Conservation (phyloP, 352 stramenopile species). For the Phytophthora hibernalis region DNA sequence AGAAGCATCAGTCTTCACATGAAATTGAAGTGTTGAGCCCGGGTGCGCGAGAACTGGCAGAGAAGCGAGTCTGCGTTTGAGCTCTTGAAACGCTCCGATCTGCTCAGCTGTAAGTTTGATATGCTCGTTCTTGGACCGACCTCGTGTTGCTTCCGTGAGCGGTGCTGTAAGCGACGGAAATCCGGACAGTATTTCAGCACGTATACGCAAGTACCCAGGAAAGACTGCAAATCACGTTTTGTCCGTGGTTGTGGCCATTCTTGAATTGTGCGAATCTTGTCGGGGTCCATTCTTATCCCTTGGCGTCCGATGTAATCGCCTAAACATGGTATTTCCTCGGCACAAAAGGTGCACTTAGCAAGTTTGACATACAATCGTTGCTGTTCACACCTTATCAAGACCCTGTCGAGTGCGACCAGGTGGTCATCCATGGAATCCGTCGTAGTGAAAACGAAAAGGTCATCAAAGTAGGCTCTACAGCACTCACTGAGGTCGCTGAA, state of each 20-base stretch:
- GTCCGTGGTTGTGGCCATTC: not conserved
- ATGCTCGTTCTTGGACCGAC: not conserved
- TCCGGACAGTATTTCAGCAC: not conserved
- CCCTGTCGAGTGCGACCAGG: not conserved
- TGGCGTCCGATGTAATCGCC: not conserved
- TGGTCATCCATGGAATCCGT: not conserved
- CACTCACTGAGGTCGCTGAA: not conserved
- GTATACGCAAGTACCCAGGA: not conserved
- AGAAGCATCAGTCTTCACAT: not conserved
- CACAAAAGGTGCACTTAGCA: constrained; percentile 19
- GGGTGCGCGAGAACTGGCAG: not conserved
- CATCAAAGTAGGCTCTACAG: constrained; percentile 13
- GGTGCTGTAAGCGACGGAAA: not conserved
- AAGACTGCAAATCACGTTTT: not conserved
- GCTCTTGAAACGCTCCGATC: not conserved
- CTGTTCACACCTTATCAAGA: not conserved
- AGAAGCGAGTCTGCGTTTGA: not conserved
- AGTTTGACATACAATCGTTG: constrained; percentile 18
- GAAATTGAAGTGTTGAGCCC: not conserved
- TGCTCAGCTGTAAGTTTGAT: not conserved
- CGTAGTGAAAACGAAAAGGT: constrained; percentile 5
- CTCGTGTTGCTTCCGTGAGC: not conserved
- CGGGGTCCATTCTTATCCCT: not conserved
- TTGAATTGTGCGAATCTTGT: not conserved
- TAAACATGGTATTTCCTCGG: not conserved